Percentiles rank a stretch among this genome's conserved stretches.
Conservation (phyloP, 176 grass and related monocot species). For the Bromus sterilis region DNA sequence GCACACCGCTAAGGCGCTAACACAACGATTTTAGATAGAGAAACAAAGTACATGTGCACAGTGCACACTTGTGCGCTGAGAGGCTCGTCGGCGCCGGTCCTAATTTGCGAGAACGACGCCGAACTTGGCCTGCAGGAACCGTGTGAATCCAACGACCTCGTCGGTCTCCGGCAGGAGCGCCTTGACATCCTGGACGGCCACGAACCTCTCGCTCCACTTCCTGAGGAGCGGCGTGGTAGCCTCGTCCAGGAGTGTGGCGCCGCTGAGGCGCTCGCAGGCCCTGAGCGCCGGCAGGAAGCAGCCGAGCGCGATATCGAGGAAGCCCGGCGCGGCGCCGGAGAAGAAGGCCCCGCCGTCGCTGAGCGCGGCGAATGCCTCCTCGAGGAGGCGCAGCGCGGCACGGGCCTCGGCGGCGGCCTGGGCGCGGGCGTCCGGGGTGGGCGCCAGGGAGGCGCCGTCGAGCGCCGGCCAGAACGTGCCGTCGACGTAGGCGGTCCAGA, state of each 20-base stretch:
- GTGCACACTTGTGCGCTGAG: background rate
- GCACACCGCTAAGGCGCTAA: too few species aligned
- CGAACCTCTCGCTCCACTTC: constrained; percentile 17
- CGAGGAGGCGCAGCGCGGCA: background rate
- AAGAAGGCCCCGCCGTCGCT: constrained; percentile 8
- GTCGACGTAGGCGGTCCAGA: constrained; percentile 56
- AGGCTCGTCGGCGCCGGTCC: background rate
- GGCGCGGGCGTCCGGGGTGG: background rate
- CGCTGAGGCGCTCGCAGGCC: constrained; percentile 30
- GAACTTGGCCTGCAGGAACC: constrained; percentile 30
- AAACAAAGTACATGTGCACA: too few species aligned
- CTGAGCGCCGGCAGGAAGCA: constrained; percentile 46
- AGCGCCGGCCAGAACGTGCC: constrained; percentile 38
- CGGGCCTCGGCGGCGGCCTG: background rate
- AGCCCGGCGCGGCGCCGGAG: constrained; percentile 15
- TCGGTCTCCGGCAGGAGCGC: constrained; percentile 26
- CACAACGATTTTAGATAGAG: too few species aligned
- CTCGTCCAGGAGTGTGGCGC: background rate
- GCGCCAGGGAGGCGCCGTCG: constrained; percentile 19
- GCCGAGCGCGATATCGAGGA: constrained; percentile 28
- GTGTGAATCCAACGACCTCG: constrained; percentile 35
- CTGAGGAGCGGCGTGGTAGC: constrained; percentile 8
- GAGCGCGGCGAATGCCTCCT: background rate
- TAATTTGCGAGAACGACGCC: background rate
- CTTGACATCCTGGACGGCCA: background rate